Conservation (phyloP, 164 flowering plant genomes). For the Chloranthus sessilifolius region DNA sequence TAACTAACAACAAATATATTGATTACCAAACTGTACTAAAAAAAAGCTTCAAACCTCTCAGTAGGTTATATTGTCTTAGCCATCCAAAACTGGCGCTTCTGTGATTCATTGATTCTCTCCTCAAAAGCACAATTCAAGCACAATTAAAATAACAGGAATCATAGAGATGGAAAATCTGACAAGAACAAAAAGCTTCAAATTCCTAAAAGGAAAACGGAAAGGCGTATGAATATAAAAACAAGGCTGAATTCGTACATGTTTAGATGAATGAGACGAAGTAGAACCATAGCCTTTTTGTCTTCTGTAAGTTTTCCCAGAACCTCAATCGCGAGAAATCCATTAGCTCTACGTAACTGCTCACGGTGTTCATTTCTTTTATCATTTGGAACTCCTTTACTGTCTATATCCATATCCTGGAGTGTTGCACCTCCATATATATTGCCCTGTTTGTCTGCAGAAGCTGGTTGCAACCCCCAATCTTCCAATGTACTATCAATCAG, state of each 20-base stretch:
- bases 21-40: too few species aligned
- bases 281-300: constrained; percentile 39
- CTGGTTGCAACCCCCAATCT: constrained; percentile 58
- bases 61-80: too few species aligned
- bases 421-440: constrained; percentile 25
- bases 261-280: constrained; percentile 52
- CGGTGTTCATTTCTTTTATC: constrained; percentile 36
- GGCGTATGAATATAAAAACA: too few species aligned
- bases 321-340: constrained; percentile 57
- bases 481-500: constrained; percentile 64
- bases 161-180: too few species aligned
- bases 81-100: too few species aligned
- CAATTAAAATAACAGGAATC: too few species aligned
- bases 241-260: constrained; percentile 48
- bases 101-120: too few species aligned
- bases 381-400: constrained; percentile 24
- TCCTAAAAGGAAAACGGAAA: too few species aligned
- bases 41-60: too few species aligned
- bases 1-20: too few species aligned
- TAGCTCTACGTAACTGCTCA: constrained; percentile 40
- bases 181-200: too few species aligned
- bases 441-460: constrained; percentile 26
- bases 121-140: too few species aligned
- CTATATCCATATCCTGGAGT: constrained; percentile 51
- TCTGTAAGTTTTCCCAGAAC: constrained; percentile 50